Percentiles rank a stretch among this genome's conserved stretches.
These are phyloP conservation scores for Metschnikowia chrysomelidarum DNA, from an alignment of 805 yeast genomes.

Conservation along the genomic window DNA sequence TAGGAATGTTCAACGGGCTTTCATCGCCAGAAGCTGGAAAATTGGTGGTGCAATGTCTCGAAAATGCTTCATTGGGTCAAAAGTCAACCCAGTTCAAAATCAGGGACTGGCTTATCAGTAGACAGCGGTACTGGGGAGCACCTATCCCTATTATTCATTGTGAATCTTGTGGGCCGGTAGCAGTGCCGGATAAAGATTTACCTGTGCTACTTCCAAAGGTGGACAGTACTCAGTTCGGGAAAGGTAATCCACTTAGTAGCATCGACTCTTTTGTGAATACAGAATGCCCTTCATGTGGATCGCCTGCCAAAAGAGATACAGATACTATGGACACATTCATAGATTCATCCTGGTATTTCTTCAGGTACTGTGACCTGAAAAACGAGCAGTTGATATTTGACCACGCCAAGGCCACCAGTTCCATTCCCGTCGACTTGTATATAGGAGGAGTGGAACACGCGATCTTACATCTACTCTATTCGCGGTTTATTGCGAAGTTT, in stretches of 20 bases:
- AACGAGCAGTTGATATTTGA: constrained; percentile 57
- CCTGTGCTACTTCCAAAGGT: constrained; percentile 79
- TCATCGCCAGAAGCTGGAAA: constrained; percentile 49
- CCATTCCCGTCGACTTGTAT: constrained; percentile 85
- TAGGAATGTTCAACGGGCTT: constrained; percentile 49
- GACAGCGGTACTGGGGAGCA: constrained; percentile 98
- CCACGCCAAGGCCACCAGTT: constrained; percentile 44
- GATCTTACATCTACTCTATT: constrained; percentile 81
- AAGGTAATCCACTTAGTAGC: constrained; percentile 62
- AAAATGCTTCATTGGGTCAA: constrained; percentile 40
- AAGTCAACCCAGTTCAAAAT: constrained; percentile 56
- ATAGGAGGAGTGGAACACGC: constrained; percentile 98
- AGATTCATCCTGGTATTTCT: constrained; percentile 96
- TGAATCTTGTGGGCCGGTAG: constrained; percentile 78
- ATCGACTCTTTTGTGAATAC: constrained; percentile 68
- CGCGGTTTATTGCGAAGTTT: constrained; percentile 84
- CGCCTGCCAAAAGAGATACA: constrained; percentile 78
- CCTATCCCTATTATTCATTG: constrained; percentile 96
- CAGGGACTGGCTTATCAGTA: constrained; percentile 91
- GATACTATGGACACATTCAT: constrained; percentile 99
- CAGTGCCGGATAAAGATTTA: constrained; percentile 84
- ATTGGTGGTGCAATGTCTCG: constrained; percentile 44
- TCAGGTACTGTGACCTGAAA: constrained; percentile 76
- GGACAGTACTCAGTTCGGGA: constrained; percentile 52
- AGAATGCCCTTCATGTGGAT: constrained; percentile 78